Conservation (phyloP, 352 stramenopile genomes). For the Ophiocytium majus region DNA sequence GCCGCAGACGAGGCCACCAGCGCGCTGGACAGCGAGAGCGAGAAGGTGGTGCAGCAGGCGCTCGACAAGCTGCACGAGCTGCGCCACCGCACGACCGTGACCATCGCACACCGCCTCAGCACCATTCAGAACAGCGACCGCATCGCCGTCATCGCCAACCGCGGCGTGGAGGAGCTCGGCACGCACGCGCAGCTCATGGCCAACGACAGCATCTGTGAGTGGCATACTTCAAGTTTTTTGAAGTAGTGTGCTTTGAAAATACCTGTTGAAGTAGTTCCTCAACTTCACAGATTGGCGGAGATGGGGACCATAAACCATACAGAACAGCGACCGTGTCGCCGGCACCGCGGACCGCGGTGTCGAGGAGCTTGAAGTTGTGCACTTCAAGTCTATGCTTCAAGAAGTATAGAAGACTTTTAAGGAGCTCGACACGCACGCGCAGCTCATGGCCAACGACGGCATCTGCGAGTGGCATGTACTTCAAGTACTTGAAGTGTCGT, state of each 20-base stretch:
- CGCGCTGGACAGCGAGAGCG: conserved; percentile 69
- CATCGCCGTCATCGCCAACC: conserved; percentile 71
- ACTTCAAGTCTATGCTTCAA: too few species aligned
- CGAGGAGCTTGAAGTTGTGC: too few species aligned
- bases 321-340: conserved; percentile 77
- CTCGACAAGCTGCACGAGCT: conserved; percentile 61
- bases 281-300: too few species aligned
- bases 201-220: not conserved
- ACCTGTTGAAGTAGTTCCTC: too few species aligned
- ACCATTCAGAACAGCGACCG: conserved; percentile 82
- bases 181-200: conserved; percentile 2
- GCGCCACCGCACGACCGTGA: conserved; percentile 63
- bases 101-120: conserved; percentile 80
- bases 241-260: too few species aligned
- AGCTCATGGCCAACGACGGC: not conserved
- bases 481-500: too few species aligned
- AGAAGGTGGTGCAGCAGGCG: conserved; percentile 67
- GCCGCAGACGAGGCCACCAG: conserved; percentile 68
- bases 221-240: too few species aligned
- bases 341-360: conserved; percentile 61
- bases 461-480: too few species aligned
- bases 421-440: conserved; percentile 13
- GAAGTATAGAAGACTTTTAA: too few species aligned
- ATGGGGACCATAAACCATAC: too few species aligned
- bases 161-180: conserved; percentile 15